Evolutionary conservation across 495 filamentous ascomycete species (phyloP).

Genomic region (Hypoxylon crocopeplum): DNA sequence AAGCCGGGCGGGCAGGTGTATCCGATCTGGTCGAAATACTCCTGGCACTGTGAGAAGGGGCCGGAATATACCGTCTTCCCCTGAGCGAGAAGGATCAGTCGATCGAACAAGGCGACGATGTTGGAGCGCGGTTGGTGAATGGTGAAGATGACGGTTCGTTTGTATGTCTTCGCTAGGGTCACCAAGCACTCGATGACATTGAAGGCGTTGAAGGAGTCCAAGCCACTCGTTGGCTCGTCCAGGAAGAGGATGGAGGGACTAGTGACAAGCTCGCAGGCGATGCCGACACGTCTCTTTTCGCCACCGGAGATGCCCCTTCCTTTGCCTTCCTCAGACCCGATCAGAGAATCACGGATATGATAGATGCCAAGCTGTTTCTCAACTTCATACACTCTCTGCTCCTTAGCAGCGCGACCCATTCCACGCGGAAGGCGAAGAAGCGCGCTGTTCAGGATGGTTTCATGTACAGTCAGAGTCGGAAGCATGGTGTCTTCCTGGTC

Average conservation of each 20-base stretch:
- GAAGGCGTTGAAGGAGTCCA: conserved; percentile 96
- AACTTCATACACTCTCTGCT: conserved; percentile 88
- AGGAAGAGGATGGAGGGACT: conserved; percentile 97
- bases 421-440: conserved; percentile 86
- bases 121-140: conserved; percentile 99
- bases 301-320: conserved; percentile 96
- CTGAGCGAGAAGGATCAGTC: conserved; percentile 86
- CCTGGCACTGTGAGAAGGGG: conserved; percentile 85
- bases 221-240: conserved; percentile 94
- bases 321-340: conserved; percentile 96
- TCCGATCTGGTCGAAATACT: conserved; percentile 89
- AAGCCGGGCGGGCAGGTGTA: conserved; percentile 95
- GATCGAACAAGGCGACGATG: conserved; percentile 97
- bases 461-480: conserved; percentile 94
- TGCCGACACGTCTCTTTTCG: conserved; percentile 94
- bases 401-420: conserved; percentile 85
- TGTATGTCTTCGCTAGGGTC: conserved; percentile 92
- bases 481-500: conserved; percentile 99
- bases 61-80: conserved; percentile 94
- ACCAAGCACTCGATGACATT: conserved; percentile 97
- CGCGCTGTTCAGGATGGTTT: conserved; percentile 95
- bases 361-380: conserved; percentile 94
- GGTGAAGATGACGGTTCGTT: conserved; percentile 95
- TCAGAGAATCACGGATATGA: conserved; percentile 89
- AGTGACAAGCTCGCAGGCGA: conserved; percentile 96